Evolutionary conservation across 169 alveolate genomes (phyloP).

Genomic region (Plasmodium reichenowi): DNA sequence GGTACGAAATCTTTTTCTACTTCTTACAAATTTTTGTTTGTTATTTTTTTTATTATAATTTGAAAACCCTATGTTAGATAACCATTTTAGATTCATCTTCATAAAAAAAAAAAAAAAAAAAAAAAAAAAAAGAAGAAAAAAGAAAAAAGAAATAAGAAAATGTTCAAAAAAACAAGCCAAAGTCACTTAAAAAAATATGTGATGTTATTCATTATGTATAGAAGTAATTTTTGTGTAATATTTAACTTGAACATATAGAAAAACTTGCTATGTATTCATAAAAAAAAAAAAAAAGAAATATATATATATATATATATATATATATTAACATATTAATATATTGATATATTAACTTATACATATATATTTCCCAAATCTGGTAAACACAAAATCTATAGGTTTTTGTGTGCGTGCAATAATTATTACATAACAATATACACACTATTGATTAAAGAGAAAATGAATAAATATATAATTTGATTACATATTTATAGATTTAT

Average conservation of each 20-base stretch:
- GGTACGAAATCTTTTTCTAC: constrained; percentile 85
- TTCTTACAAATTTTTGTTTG: constrained; percentile 70
- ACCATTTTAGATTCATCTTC: constrained; percentile 68
- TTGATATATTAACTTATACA: background rate
- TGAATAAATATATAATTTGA: background rate
- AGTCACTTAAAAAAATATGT: background rate
- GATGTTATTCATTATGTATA: constrained; percentile 15
- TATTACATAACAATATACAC: constrained; percentile 7
- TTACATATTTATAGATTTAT: background rate
- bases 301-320: background rate
- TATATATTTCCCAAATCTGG: background rate
- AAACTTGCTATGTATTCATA: background rate
- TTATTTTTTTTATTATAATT: constrained; percentile 32
- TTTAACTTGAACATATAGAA: constrained; percentile 16
- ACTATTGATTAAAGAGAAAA: background rate
- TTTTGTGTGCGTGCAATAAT: constrained; percentile 10
- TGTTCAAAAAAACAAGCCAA: background rate
- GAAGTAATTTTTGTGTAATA: constrained; percentile 1
- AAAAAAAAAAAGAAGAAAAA: background rate
- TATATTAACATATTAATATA: constrained; percentile 2
- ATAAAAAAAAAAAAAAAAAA: constrained; percentile 18
- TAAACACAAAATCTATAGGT: background rate
- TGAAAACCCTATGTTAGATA: constrained; percentile 31
- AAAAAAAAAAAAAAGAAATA: background rate
- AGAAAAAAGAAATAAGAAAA: constrained; percentile 2